A percentile compares a stretch with the other conserved stretches of the same genome.
Evolutionary conservation across 345 rosid species (phyloP).

Genomic region (Adansonia digitata): DNA sequence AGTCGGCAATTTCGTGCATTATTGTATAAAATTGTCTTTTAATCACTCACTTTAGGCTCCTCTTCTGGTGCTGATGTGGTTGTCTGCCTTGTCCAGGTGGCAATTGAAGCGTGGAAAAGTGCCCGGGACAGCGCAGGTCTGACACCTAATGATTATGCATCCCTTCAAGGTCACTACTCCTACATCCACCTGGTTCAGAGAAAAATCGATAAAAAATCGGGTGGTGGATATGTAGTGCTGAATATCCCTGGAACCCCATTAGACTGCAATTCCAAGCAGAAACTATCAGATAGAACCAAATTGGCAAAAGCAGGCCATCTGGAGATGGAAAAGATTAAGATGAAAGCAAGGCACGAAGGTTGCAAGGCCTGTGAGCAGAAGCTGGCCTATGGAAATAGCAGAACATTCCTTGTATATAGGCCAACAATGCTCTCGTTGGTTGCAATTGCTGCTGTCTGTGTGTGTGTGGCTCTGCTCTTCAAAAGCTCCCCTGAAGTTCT

Average conservation of each 20-base stretch:
- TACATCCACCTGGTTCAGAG: conserved; percentile 51
- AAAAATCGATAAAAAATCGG: conserved; percentile 37
- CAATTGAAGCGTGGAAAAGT: conserved; percentile 53
- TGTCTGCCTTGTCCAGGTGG: conserved; percentile 37
- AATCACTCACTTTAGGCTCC: background rate
- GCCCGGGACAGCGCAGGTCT: conserved; percentile 47
- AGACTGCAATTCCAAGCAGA: conserved; percentile 24
- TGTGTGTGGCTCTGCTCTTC: conserved; percentile 63
- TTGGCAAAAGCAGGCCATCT: conserved; percentile 13
- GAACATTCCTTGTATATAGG: conserved; percentile 38
- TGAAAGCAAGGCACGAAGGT: conserved; percentile 8
- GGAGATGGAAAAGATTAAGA: conserved; percentile 25
- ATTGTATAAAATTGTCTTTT: background rate
- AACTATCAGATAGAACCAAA: conserved; percentile 19
- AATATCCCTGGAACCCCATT: conserved; percentile 31
- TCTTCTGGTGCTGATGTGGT: conserved; percentile 5
- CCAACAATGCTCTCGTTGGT: conserved; percentile 62
- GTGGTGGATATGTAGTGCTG: conserved; percentile 31
- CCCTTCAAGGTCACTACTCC: conserved; percentile 42
- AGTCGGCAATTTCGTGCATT: background rate
- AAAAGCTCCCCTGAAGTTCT: conserved; percentile 58
- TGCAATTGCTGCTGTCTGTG: conserved; percentile 62
- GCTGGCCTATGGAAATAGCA: conserved; percentile 22
- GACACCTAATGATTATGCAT: conserved; percentile 61
- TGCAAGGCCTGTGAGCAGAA: conserved; percentile 49